Base-by-base conservation (phyloP, 371 early-diverging fungal species). In the Mucor circinelloides region DNA sequence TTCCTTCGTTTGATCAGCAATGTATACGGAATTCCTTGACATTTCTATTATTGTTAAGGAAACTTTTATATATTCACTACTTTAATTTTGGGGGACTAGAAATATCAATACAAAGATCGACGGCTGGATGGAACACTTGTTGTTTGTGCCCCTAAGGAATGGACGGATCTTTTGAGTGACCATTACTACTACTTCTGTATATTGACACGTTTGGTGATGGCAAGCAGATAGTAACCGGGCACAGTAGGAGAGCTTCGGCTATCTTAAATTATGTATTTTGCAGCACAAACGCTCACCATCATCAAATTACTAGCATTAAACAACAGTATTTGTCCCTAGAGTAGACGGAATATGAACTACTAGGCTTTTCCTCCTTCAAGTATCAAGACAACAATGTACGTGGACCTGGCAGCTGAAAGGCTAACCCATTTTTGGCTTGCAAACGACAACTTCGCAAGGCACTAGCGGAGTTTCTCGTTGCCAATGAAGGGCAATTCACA, bases 341-440 rank as follows among this genome's bases (percentile, higher is more conserved):
- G 6, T 60, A 46, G 60, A 60, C 60, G 8, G 60, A 60, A 28
- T 46, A 60, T 27, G 21, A 40, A 27, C 60, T 60, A 3, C 23
- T 59, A 5, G 32, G 30, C 7, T 17, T 60, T 60, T 28, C 44
- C n/a, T n/a, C n/a, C 3, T 44, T 30, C 46, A 7, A 46, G 8
- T 27, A 17, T 15, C 28, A 56, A 17, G 28, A 31, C 30, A 15
- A 2, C 10, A 19, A 21, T 6, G 59, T 19, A 3, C 17, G 19
- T 9, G 59, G 46, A n/a, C 46, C 27, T 23, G 60, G 60, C 8
- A 8, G 21, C 8, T 46, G 28, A n/a, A 60, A 60, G 28, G 46
- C 46, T 2, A 42, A 60, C n/a, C 60, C 42, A 8, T 46, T 17
- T 17, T 34, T 60, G n/a, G 31, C 17, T 15, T 27, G 27, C 0